These are phyloP conservation scores for Aegilops tauschii DNA, from an alignment of 176 grass and related monocot species.

Conservation along the genomic window DNA sequence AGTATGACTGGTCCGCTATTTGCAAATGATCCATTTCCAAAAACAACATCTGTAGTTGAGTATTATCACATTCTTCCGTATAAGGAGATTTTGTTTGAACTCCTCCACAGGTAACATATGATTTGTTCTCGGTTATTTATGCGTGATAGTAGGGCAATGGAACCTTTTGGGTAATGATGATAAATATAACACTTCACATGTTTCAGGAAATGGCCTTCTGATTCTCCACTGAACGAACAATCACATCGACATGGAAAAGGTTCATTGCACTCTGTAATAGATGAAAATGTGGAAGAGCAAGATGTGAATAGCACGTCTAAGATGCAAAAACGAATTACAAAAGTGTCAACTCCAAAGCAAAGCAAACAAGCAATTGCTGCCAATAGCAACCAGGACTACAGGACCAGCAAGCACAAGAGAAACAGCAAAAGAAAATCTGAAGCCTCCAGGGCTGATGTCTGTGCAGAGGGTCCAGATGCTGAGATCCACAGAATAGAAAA, in stretches of 20 bases:
- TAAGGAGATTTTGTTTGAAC: slow-evolving; percentile 36
- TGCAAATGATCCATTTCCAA: background rate
- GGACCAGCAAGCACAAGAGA: slow-evolving; percentile 14
- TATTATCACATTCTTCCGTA: slow-evolving; percentile 60
- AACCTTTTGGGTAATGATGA: background rate
- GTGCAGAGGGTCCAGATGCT: background rate
- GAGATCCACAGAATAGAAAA: slow-evolving; percentile 9
- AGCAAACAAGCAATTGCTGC: slow-evolving; percentile 3
- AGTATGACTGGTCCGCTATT: slow-evolving; percentile 59
- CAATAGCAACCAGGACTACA: background rate
- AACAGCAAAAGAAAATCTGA: slow-evolving; percentile 37
- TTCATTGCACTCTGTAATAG: slow-evolving; percentile 18
- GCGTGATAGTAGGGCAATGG: background rate
- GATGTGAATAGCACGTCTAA: slow-evolving; percentile 28
- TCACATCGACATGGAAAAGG: background rate
- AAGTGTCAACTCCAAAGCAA: slow-evolving; percentile 17
- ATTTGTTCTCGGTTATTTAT: background rate
- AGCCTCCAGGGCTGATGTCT: background rate
- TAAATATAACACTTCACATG: slow-evolving; percentile 15
- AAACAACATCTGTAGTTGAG: slow-evolving; percentile 40
- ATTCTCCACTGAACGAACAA: slow-evolving; percentile 14
- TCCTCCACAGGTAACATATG: slow-evolving; percentile 38
- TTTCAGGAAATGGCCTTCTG: slow-evolving; percentile 30
- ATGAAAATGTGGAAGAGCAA: slow-evolving; percentile 30
- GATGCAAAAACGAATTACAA: background rate